Evolutionary conservation across 306 rosid genomes (phyloP).

Genomic region (Datisca glomerata): DNA sequence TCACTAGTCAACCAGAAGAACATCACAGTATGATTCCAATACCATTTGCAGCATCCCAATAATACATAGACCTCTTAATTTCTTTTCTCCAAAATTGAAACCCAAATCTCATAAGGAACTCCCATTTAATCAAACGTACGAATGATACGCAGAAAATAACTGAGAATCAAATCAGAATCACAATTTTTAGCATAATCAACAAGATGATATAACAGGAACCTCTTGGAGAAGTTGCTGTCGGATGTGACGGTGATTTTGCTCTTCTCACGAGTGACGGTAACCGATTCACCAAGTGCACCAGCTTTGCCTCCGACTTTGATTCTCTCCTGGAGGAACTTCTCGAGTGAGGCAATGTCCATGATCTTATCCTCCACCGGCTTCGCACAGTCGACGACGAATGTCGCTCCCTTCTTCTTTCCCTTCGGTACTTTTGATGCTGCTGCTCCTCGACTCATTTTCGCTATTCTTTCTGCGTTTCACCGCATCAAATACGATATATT

Average conservation of each 20-base stretch:
- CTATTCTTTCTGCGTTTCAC: not conserved
- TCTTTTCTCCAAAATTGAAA: too few relatives aligned
- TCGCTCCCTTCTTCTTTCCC: constrained; percentile 91
- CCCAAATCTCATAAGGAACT: too few relatives aligned
- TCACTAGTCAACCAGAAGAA: too few relatives aligned
- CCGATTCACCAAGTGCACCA: constrained; percentile 55
- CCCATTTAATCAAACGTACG: too few relatives aligned
- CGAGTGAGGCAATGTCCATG: constrained; percentile 94
- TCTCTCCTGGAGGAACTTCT: constrained; percentile 91
- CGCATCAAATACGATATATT: constrained; percentile 1
- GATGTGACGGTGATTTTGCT: constrained; percentile 64
- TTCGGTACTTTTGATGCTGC: constrained; percentile 41
- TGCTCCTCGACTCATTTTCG: constrained; percentile 73
- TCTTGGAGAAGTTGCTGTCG: constrained; percentile 53
- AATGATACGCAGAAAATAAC: too few relatives aligned
- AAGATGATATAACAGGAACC: constrained; percentile 15
- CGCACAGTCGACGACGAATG: constrained; percentile 73
- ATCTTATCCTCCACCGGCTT: constrained; percentile 96
- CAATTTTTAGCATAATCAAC: not conserved
- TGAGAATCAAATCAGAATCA: constrained; percentile 8
- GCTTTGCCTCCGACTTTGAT: constrained; percentile 96
- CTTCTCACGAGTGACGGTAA: constrained; percentile 45
- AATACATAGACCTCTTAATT: too few relatives aligned
- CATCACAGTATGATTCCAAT: too few relatives aligned
- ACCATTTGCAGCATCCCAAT: too few relatives aligned